Base-by-base conservation (phyloP, 2,329 filamentous ascomycete genomes). In the Fusarium nodosum region DNA sequence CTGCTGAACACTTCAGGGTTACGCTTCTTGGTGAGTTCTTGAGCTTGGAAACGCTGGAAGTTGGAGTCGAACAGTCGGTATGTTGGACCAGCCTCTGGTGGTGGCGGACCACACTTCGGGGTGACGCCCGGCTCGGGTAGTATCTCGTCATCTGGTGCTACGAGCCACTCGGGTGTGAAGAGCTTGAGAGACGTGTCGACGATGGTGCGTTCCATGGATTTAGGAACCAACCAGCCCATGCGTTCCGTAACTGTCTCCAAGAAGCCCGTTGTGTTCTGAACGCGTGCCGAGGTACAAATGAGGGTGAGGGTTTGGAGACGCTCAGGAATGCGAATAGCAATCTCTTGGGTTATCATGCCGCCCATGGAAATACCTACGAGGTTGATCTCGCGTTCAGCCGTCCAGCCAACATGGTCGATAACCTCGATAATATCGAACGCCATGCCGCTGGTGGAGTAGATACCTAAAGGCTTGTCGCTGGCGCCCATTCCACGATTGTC, bases 321-420 rank as follows among this genome's bases (percentile, higher is more conserved):
- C 15, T 79, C 66, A 0, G 88, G 88, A 31, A 82, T 79, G n/a
- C 83, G 78, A 70, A 79, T 82, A 24, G 85, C 88, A 6, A 97
- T 76, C 80, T 97, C 94, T 79, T 97, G 94, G 4, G 92, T 88
- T 73, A 97, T 95, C 94, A 97, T 97, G 75, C 94, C 93, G 68
- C 93, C 93, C 86, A 97, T 92, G 62, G 90, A 93, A 69, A 95
- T 89, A 58, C 93, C 94, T 34, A 92, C 83, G 54, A 97, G 78
- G 80, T 97, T 89, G 77, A 82, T 84, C 80, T 73, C 83, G 72
- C 76, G 84, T 68, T 56, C 79, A 48, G 61, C 76, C 11, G 76
- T 88, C 92, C 92, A 97, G 66, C 88, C 89, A 12, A 96, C 77
- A 73, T 92, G 86, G 69, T 90, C 86, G 30, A 88, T 78, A 20